Conservation (phyloP, 2,329 filamentous ascomycete species). For the Aspergillus brasiliensis region DNA sequence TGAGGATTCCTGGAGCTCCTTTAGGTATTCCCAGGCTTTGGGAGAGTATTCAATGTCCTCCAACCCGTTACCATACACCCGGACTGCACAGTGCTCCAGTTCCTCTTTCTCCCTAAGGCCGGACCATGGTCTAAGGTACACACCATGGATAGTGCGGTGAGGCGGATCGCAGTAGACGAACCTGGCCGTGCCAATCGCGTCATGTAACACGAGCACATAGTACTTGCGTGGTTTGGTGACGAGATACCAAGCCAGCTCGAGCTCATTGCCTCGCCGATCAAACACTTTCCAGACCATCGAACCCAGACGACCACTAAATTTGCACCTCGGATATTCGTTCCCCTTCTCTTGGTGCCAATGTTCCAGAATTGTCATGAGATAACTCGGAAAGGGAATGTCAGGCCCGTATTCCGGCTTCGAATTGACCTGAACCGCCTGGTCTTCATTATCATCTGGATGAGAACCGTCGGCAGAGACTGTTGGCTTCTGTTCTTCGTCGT, state of each 20-base stretch:
- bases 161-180: constrained; percentile 9
- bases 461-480: background rate
- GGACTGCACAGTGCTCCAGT: constrained; percentile 10
- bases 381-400: constrained; percentile 5
- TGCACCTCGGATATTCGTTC: constrained; percentile 3
- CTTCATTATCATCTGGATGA: background rate
- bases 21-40: constrained; percentile 2
- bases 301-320: background rate
- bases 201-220: constrained; percentile 13
- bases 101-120: constrained; percentile 10
- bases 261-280: constrained; percentile 14
- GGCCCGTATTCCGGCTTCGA: background rate
- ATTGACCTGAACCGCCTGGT: background rate
- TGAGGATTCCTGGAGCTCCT: background rate
- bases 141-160: background rate
- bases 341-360: constrained; percentile 16
- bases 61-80: background rate
- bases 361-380: constrained; percentile 12
- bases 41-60: constrained; percentile 7
- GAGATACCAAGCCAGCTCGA: constrained; percentile 14
- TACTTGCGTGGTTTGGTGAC: constrained; percentile 7
- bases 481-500: background rate
- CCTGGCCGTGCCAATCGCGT: background rate
- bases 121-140: constrained; percentile 17
- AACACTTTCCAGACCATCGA: constrained; percentile 15